Evolutionary conservation across 768 basidiomycete genomes (phyloP), one percentile per base, ranked within the genome.

Genomic region (Zangia roseola): DNA sequence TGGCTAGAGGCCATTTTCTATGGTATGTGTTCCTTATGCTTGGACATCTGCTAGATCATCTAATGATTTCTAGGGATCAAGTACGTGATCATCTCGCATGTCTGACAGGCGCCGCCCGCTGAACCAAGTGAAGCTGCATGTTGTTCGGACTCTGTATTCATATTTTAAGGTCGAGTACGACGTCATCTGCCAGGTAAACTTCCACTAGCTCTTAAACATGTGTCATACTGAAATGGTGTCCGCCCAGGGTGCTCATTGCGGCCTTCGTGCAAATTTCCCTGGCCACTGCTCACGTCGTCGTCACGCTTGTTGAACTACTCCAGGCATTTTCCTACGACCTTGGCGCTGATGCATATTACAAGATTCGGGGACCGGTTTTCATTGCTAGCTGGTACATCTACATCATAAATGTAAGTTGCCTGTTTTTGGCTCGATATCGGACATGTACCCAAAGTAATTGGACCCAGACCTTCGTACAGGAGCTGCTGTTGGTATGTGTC

Each of bases 1-100:
- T 59, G 58, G 49, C 16, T 59, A 14, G 57, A 59, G 40, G 28
- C 49, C 16, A 52, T 59, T 25, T 55, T 59, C 39, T 59, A 56
- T 31, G 57, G 57, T 59, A 37, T 31, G 47, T 46, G 21, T 16
- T 28, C 8, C 7, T 35, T 10, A 16, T 3, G 5, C n/a, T 33
- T 9, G 6, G 10, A n/a, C 20, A 24, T 26, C 16, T 16, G n/a
- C 23, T 6, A 30, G 21, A 16, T 36, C 34, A 36, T n/a, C 19
- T 10, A 20, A 19, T 6, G 20, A 13, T 38, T 30, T 31, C 23
- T 30, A 54, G 53, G 53, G n/a, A 2, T 54, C 40, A 54, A 54
- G 53, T 54, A 16, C n/a, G 53, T 52, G 14, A 20, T 28, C 24
- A 21, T 23, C 24, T 20, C 12, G n/a, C 30, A 10, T 17, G 30